Base-by-base conservation (phyloP, 495 filamentous ascomycete genomes). In the Lasiosphaeria miniovina region DNA sequence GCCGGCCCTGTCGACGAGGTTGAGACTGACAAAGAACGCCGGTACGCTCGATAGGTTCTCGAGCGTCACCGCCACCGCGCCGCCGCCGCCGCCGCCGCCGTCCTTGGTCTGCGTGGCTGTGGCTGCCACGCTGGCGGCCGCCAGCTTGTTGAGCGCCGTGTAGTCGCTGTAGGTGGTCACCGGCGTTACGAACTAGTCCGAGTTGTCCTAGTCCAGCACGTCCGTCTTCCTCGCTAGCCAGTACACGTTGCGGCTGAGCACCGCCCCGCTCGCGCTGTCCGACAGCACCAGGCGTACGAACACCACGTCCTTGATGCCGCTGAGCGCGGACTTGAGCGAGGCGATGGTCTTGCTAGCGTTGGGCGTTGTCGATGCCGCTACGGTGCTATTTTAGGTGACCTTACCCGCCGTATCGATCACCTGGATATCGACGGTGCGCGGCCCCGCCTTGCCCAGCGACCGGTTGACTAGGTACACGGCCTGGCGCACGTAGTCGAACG, bases 211-310 rank as follows among this genome's bases (percentile, higher is more conserved):
- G 40, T 83, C 73, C 12, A 88, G 63, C 5, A 68, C 72, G 58
- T 88, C 85, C 0, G 72, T 55, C 3, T 71, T 65, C 7, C 69
- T 67, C 7, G 82, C 62, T 0, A 88, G 61, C 86, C 86, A 88
- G 72, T 88, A 88, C 0, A 86, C 80, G 58, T 86, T 87, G 1
- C 84, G 75, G 59, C 83, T 86, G 0, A 86, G 59, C 4, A 72
- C 58, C 0, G 52, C n/a, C n/a, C n/a, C 49, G 0, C 67, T 68
- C 3, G 71, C 58, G 6, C 53, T 65, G 34, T 77, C 67, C 7
- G 66, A 68, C 0, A 88, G 73, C 0, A 79, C 57, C 1, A 87
- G 66, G 9, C 77, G 72, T 15, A 87, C 60, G 51, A 87, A 85
- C 5, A 71, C 81, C 3, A 82, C 66, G n/a, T 78, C 79, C 6